Percentiles rank a stretch among this genome's conserved stretches.
Conservation (phyloP, 163 green algal species). For the Chloromonas sp. region DNA sequence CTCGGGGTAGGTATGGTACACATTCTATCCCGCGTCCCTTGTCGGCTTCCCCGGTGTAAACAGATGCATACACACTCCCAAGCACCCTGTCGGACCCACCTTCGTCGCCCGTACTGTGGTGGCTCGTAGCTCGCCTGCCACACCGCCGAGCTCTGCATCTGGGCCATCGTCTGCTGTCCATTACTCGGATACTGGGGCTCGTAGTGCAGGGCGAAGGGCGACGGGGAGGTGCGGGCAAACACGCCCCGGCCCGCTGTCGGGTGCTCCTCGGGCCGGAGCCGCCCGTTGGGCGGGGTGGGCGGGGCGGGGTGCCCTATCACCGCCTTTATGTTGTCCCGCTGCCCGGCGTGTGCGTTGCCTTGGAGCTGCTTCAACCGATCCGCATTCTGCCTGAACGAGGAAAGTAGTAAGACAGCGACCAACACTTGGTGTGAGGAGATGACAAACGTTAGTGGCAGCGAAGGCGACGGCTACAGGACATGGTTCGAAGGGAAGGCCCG, state of each 20-base stretch:
- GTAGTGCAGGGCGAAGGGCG: constrained; percentile 32
- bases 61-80: too few species aligned
- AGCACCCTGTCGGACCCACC: too few species aligned
- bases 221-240: not conserved
- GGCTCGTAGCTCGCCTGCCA: constrained; percentile 30
- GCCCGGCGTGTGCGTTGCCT: constrained; percentile 24
- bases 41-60: too few species aligned
- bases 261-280: constrained; percentile 21
- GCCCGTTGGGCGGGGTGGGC: constrained; percentile 8
- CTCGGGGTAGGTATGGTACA: too few species aligned
- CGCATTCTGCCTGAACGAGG: not conserved
- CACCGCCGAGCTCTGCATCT: constrained; percentile 14
- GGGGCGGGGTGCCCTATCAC: constrained; percentile 7
- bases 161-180: constrained; percentile 8
- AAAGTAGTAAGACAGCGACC: not conserved
- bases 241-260: constrained; percentile 19
- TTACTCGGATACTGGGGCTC: too few species aligned
- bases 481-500: not conserved
- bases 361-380: constrained; percentile 7
- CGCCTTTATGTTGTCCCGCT: constrained; percentile 16
- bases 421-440: too few species aligned
- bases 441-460: too few species aligned
- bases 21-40: too few species aligned
- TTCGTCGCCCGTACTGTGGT: constrained; percentile 41
- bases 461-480: too few species aligned